These are phyloP conservation scores for Calendula officinalis DNA, from an alignment of 129 eudicot species.

Conservation along the genomic window DNA sequence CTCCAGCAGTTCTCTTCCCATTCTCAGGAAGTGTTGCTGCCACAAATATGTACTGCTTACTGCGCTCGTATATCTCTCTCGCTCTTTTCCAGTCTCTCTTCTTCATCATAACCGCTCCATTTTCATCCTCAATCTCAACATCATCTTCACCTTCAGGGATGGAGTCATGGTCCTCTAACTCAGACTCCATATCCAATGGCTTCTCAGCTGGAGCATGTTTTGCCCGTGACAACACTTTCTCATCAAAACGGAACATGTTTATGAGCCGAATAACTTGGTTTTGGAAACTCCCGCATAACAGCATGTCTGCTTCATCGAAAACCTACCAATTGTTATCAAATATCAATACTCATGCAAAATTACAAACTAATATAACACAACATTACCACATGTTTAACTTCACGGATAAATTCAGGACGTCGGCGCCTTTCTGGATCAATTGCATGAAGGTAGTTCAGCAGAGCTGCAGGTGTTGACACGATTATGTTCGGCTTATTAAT, in stretches of 20 bases:
- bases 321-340: slow-evolving; percentile 46
- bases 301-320: slow-evolving; percentile 97
- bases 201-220: slow-evolving; percentile 34
- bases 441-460: slow-evolving; percentile 76
- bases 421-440: slow-evolving; percentile 71
- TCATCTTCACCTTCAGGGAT: slow-evolving; percentile 32
- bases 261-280: slow-evolving; percentile 95
- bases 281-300: slow-evolving; percentile 93
- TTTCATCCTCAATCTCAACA: slow-evolving; percentile 27
- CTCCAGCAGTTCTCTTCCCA: slow-evolving; percentile 94
- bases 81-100: slow-evolving; percentile 79
- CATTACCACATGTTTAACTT: slow-evolving; percentile 83
- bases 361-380: neutral
- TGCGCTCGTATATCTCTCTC: slow-evolving; percentile 68
- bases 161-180: slow-evolving; percentile 40
- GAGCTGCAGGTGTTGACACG: slow-evolving; percentile 96
- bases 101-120: slow-evolving; percentile 25
- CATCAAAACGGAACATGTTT: slow-evolving; percentile 92
- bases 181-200: slow-evolving; percentile 30
- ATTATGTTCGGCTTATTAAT: slow-evolving; percentile 67
- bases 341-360: neutral
- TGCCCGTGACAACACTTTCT: slow-evolving; percentile 70
- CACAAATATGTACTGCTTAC: slow-evolving; percentile 90
- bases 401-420: slow-evolving; percentile 64
- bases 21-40: slow-evolving; percentile 97